Evolutionary conservation across 305 asterid species (phyloP).

Genomic region (Fraxinus xanthoxyloides): DNA sequence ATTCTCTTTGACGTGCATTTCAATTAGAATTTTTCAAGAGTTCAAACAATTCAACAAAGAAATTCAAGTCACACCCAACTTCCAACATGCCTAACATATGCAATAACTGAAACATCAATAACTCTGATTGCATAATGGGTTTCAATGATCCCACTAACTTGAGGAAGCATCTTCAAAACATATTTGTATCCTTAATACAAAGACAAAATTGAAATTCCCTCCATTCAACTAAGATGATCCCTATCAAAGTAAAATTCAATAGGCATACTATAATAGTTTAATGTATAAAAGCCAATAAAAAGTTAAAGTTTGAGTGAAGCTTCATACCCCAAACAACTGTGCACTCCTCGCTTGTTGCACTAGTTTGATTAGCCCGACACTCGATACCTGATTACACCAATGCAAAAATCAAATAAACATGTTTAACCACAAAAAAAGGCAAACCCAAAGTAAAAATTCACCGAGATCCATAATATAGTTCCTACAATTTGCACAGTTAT

Average conservation of each 20-base stretch:
- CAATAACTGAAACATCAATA: background rate
- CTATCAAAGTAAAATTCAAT: background rate
- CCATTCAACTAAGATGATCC: background rate
- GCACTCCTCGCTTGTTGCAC: slow-evolving; percentile 93
- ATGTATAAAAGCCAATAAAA: background rate
- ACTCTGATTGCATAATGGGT: background rate
- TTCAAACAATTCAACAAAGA: no score
- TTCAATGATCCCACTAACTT: background rate
- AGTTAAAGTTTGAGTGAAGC: background rate
- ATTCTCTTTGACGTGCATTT: no score
- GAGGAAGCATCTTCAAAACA: background rate
- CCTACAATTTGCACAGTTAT: no score
- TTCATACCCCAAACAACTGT: slow-evolving; percentile 92
- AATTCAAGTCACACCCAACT: no score
- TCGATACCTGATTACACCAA: slow-evolving; percentile 61
- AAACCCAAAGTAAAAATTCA: no score
- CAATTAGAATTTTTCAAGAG: no score
- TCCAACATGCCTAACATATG: no score
- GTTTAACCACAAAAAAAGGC: background rate
- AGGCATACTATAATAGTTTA: background rate
- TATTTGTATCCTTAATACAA: background rate
- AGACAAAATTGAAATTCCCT: background rate
- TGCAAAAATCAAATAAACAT: slow-evolving; percentile 5
- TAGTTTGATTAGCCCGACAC: slow-evolving; percentile 94
- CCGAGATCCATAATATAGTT: no score